These are phyloP conservation scores for Xylariomycetidae sp. DNA, from an alignment of 2,329 filamentous ascomycete genomes.

Conservation along the genomic window DNA sequence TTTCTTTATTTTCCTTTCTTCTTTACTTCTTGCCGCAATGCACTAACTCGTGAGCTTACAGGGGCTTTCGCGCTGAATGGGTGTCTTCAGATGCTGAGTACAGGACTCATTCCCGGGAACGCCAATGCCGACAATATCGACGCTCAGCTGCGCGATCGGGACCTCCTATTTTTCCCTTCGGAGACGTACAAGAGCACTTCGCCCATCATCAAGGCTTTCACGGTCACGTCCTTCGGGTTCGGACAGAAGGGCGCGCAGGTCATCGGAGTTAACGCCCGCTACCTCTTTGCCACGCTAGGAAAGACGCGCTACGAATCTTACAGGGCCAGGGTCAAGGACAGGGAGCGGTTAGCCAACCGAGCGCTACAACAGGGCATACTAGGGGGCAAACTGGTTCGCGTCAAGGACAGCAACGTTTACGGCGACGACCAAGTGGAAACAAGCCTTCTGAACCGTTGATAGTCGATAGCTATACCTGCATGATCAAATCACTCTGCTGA, in stretches of 20 bases:
- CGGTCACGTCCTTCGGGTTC: conserved; percentile 39
- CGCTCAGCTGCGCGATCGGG: conserved; percentile 18
- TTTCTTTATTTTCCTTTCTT: too few relatives aligned
- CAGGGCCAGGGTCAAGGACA: background rate
- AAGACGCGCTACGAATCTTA: background rate
- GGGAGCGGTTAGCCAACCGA: too few relatives aligned
- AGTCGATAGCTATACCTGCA: too few relatives aligned
- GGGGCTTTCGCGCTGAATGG: conserved; percentile 34
- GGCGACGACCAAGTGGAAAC: too few relatives aligned
- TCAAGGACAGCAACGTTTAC: too few relatives aligned
- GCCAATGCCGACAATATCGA: conserved; percentile 34
- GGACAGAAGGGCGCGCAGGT: conserved; percentile 38
- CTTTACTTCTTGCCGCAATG: too few relatives aligned
- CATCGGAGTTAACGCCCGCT: conserved; percentile 30
- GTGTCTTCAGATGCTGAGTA: conserved; percentile 29
- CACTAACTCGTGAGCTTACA: too few relatives aligned
- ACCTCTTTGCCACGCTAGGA: conserved; percentile 27
- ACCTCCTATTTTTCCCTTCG: conserved; percentile 30
- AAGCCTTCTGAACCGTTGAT: too few relatives aligned
- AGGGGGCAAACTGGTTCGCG: too few relatives aligned
- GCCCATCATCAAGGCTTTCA: conserved; percentile 27
- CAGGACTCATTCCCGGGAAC: conserved; percentile 31
- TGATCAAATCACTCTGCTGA: too few relatives aligned
- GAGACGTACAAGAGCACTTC: conserved; percentile 7
- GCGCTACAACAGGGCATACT: too few relatives aligned